A percentile compares a stretch with the other conserved stretches of the same genome.
Evolutionary conservation across 164 flowering plant species (phyloP).

Genomic region (Macadamia integrifolia): DNA sequence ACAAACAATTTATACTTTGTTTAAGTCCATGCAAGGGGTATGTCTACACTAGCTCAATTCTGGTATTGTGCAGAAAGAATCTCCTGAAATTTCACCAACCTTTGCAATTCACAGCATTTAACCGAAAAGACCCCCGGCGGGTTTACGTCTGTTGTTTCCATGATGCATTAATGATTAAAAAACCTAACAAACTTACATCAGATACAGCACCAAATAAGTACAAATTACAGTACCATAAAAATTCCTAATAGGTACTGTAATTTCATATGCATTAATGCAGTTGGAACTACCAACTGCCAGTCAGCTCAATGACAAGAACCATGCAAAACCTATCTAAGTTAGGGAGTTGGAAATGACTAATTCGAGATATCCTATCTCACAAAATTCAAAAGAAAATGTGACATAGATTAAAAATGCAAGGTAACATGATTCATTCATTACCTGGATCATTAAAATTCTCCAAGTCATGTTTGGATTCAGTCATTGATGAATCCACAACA

Average conservation of each 20-base stretch:
- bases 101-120: no score
- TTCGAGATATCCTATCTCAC: background rate
- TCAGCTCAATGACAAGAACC: background rate
- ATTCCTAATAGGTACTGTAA: background rate
- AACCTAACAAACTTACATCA: no score
- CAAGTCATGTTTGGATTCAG: constrained; percentile 50
- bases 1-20: no score
- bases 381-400: background rate
- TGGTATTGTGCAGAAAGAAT: no score
- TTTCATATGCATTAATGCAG: background rate
- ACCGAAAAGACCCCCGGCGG: no score
- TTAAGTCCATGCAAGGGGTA: no score
- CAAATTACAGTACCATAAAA: background rate
- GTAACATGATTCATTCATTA: constrained; percentile 11
- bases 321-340: background rate
- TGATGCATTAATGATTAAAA: no score
- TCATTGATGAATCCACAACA: constrained; percentile 58
- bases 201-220: no score
- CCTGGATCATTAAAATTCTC: constrained; percentile 57
- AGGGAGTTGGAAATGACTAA: background rate
- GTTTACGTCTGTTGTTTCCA: no score
- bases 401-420: background rate
- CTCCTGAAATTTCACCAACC: no score
- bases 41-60: no score
- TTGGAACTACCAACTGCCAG: background rate